Evolutionary conservation across 441 rosid species (phyloP).

Genomic region (Oxalis stricta): DNA sequence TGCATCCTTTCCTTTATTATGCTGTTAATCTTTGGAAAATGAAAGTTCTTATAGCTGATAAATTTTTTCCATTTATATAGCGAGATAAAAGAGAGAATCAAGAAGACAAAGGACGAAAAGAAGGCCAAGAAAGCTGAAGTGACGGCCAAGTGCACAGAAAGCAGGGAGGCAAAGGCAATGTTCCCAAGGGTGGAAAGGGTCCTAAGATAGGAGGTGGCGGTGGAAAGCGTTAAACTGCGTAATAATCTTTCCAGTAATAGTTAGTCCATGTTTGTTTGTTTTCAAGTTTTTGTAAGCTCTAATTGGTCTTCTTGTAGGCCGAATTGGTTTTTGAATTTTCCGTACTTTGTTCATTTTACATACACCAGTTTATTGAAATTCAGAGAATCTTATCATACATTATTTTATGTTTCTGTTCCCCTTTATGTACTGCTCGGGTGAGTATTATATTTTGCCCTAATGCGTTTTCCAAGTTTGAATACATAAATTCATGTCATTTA

Average conservation of each 20-base stretch:
- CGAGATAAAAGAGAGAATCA: slow-evolving; percentile 85
- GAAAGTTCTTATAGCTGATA: no score
- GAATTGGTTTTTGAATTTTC: neutral
- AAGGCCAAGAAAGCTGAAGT: slow-evolving; percentile 85
- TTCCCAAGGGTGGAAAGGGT: slow-evolving; percentile 49
- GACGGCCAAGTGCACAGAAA: slow-evolving; percentile 44
- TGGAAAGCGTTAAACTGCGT: slow-evolving; percentile 51
- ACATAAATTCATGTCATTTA: no score
- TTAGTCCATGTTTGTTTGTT: slow-evolving; percentile 3
- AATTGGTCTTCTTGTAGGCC: slow-evolving; percentile 1
- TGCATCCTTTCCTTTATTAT: no score
- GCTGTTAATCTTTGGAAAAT: no score
- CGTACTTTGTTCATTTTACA: neutral
- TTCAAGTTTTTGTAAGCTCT: slow-evolving; percentile 2
- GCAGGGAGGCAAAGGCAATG: slow-evolving; percentile 30
- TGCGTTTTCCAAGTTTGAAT: no score
- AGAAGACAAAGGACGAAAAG: slow-evolving; percentile 83
- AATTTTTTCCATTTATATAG: no score
- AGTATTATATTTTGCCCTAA: no score
- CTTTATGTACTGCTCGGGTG: no score
- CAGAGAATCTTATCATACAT: slow-evolving; percentile 1
- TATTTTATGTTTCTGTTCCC: no score
- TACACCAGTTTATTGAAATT: slow-evolving; percentile 1
- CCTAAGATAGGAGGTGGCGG: slow-evolving; percentile 88
- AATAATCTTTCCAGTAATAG: slow-evolving; percentile 4